Base-by-base conservation (phyloP, 2,329 filamentous ascomycete species). In the Hymenoscyphus fructigenus region DNA sequence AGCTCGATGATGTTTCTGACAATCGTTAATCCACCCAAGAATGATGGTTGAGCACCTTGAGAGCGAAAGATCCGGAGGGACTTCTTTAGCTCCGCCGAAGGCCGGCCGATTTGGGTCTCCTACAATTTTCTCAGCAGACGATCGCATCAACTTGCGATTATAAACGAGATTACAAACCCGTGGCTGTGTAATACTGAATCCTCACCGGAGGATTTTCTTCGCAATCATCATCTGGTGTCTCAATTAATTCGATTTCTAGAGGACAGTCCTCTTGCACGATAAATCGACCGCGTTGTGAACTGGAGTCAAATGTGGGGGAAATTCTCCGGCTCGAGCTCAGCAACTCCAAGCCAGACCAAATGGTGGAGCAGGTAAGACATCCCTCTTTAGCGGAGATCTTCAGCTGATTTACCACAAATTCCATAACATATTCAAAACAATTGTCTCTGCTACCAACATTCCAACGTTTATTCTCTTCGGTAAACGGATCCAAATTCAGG, bases 171-270 rank as follows among this genome's bases (percentile, higher is more conserved):
- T 14, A 56, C 50, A 26, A 56, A 56, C 50, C 50, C 20, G 23
- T 28, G 9, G 50, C 50, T 14, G 50, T 56, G 50, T 56, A 56
- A 56, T 56, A 56, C 50, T 56, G 50, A 29, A 56, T 56, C 28
- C 50, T 26, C 50, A 29, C 50, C 9, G 23, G 28, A 29, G 50
- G 20, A 29, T 26, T 17, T 29, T 15, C 14, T 56, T 56, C 50
- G 50, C 28, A 26, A 56, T 56, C 50, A 26, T 28, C 50, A 14
- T 56, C 23, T 15, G 20, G 15, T 12, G 12, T 28, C 20, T 56
- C 20, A 15, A 56, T 12, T 14, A 56, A 26, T 29, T 56, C 50
- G 20, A 56, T 29, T 20, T 56, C 50, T 10, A 56, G 50, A 29
- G 50, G 50, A 17, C 50, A 56, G n/a, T 28, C 23, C 14, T 56